Evolutionary conservation across 2,329 filamentous ascomycete genomes (phyloP).

Genomic region (Aspergillus carbonarius): DNA sequence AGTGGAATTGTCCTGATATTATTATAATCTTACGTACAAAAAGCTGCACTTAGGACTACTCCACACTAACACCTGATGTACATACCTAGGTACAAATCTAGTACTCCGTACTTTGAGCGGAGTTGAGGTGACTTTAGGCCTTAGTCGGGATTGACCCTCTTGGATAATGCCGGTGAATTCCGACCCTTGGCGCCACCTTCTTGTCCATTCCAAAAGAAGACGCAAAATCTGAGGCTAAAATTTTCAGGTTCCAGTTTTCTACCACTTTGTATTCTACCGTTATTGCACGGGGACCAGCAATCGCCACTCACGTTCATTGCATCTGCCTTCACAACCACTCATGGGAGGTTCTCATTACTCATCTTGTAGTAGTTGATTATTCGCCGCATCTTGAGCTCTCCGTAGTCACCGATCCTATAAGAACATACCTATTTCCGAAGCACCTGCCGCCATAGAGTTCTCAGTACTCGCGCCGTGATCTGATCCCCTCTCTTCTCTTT

Average conservation of each 20-base stretch:
- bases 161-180: conserved; percentile 23
- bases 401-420: not conserved
- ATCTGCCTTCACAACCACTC: conserved; percentile 5
- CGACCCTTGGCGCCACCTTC: conserved; percentile 19
- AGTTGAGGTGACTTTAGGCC: not conserved
- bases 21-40: too few relatives aligned
- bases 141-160: not conserved
- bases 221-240: conserved; percentile 12
- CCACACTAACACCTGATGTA: not conserved
- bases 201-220: not conserved
- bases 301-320: conserved; percentile 17
- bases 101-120: not conserved
- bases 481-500: not conserved
- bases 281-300: conserved; percentile 7
- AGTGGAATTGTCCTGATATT: not conserved
- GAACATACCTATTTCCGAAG: not conserved
- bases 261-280: not conserved
- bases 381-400: not conserved
- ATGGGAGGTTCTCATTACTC: conserved; percentile 4
- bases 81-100: not conserved
- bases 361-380: conserved; percentile 9
- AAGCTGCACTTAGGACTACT: too few relatives aligned
- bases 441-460: not conserved
- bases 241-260: conserved; percentile 15
- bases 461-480: not conserved